Evolutionary conservation across 139 green algal species (phyloP).

Genomic region (Tetradesmus obliquus): DNA sequence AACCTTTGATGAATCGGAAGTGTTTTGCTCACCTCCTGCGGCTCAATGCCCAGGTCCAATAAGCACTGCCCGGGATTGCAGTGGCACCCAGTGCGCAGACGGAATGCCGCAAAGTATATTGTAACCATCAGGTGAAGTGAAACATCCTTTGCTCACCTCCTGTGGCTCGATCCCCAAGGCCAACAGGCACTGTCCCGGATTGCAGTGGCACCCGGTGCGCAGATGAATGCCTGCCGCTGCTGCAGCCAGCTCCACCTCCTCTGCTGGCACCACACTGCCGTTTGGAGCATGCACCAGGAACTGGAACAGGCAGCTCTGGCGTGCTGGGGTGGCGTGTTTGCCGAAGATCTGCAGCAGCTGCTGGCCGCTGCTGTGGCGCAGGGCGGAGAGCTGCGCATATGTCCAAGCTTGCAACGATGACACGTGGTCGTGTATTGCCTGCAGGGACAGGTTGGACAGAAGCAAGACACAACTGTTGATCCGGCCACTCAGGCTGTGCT

Average conservation of each 20-base stretch:
- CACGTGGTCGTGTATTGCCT: constrained; percentile 50
- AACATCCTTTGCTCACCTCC: neutral
- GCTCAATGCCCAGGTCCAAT: neutral
- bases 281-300: constrained; percentile 47
- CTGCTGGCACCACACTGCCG: constrained; percentile 27
- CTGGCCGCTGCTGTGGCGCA: constrained; percentile 72
- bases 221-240: constrained; percentile 51
- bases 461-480: neutral
- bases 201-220: constrained; percentile 57
- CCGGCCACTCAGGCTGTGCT: too few species aligned
- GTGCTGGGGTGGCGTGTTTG: constrained; percentile 52
- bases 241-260: constrained; percentile 18
- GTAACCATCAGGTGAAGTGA: neutral
- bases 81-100: constrained; percentile 2
- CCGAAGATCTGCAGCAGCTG: constrained; percentile 77
- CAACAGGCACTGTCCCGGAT: constrained; percentile 57
- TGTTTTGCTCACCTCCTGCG: neutral
- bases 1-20: neutral
- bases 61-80: constrained; percentile 60
- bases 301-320: constrained; percentile 54
- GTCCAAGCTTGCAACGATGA: constrained; percentile 51
- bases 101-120: constrained; percentile 20
- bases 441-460: neutral
- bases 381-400: constrained; percentile 47
- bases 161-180: neutral